Evolutionary conservation across 768 basidiomycete species (phyloP).

Genomic region (Hericium erinaceus): DNA sequence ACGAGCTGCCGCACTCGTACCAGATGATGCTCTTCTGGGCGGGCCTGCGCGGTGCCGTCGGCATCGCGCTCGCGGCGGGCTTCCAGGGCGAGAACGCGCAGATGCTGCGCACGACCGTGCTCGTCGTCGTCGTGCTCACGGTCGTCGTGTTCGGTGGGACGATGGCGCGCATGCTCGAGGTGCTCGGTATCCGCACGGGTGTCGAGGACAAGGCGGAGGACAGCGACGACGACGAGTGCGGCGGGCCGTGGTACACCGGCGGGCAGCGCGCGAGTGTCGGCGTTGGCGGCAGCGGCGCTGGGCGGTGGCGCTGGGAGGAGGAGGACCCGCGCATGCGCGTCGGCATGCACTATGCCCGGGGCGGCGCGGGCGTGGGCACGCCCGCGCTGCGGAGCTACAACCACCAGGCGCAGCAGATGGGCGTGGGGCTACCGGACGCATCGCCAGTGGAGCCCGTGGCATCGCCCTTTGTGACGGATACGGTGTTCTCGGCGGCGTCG

Average conservation of each 20-base stretch:
- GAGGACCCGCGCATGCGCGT: constrained; percentile 10
- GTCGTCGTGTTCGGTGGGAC: constrained; percentile 95
- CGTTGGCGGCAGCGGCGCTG: background rate
- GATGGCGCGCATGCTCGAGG: constrained; percentile 93
- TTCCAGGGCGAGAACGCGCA: constrained; percentile 92
- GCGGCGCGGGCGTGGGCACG: constrained; percentile 31
- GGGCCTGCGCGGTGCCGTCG: constrained; percentile 91
- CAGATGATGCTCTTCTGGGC: constrained; percentile 99
- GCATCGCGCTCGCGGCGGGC: constrained; percentile 92
- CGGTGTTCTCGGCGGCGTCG: constrained; percentile 59
- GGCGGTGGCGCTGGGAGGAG: background rate
- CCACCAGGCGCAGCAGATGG: constrained; percentile 38
- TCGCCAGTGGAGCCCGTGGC: background rate
- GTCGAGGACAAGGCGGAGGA: constrained; percentile 81
- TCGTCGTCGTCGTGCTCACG: constrained; percentile 92
- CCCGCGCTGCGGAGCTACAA: constrained; percentile 48
- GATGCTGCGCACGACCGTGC: constrained; percentile 85
- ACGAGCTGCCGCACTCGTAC: constrained; percentile 94
- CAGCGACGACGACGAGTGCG: constrained; percentile 39
- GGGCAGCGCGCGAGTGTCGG: background rate
- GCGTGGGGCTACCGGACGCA: background rate
- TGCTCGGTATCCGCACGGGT: constrained; percentile 91
- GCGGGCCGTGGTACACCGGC: background rate
- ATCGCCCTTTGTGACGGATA: constrained; percentile 17
- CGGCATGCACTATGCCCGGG: constrained; percentile 19